These are phyloP conservation scores for Esteya vermicola DNA, from an alignment of 2,329 filamentous ascomycete species.

Conservation along the genomic window DNA sequence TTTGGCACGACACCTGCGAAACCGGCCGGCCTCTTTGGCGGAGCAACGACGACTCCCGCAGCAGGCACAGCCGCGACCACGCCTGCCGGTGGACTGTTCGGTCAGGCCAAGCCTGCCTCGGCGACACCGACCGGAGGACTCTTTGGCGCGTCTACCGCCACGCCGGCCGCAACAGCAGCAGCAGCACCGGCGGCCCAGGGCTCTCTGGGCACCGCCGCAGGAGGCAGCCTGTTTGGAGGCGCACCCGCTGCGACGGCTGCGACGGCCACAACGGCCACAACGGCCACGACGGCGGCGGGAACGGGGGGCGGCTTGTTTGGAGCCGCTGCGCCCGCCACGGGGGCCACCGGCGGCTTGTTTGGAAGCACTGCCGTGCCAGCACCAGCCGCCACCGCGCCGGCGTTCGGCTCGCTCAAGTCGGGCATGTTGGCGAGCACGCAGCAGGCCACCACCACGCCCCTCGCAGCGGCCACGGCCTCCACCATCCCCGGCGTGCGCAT, in stretches of 20 bases:
- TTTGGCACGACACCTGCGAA: background rate
- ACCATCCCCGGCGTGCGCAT: constrained; percentile 61
- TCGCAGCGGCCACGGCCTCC: constrained; percentile 23
- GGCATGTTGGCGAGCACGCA: constrained; percentile 8
- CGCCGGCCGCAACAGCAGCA: background rate
- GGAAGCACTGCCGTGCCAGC: background rate
- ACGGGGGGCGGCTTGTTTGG: constrained; percentile 6
- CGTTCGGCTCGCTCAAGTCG: too few species aligned
- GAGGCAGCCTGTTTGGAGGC: constrained; percentile 7
- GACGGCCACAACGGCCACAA: constrained; percentile 14
- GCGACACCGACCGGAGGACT: too few species aligned
- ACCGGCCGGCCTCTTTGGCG: constrained; percentile 3
- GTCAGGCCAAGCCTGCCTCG: too few species aligned
- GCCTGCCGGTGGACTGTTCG: too few species aligned
- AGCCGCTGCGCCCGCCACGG: background rate
- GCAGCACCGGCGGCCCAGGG: too few species aligned
- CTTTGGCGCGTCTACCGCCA: too few species aligned
- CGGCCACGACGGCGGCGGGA: constrained; percentile 14
- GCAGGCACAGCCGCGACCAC: too few species aligned
- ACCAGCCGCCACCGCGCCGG: background rate
- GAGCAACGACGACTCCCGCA: background rate
- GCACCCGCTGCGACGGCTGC: background rate
- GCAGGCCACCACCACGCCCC: background rate
- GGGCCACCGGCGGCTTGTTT: constrained; percentile 4
- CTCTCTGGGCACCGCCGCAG: too few species aligned